Evolutionary conservation across 306 rosid species (phyloP).

Genomic region (Abrus precatorius): DNA sequence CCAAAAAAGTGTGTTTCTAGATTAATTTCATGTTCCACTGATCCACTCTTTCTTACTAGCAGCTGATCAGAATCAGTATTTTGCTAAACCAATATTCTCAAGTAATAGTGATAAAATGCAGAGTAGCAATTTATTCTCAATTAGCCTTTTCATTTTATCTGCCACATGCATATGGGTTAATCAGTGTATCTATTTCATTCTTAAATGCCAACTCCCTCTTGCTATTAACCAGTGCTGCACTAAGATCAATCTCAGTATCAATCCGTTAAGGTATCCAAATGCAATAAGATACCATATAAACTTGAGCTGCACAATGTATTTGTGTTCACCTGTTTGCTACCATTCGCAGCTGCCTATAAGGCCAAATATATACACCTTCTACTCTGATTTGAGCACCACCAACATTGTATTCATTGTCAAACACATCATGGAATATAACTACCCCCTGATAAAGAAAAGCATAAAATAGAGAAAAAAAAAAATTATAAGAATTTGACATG

Average conservation of each 20-base stretch:
- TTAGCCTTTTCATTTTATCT: not conserved
- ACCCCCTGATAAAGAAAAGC: conserved; percentile 74
- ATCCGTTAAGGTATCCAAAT: conserved; percentile 14
- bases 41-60: not conserved
- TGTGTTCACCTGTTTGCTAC: conserved; percentile 82
- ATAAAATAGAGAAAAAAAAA: conserved; percentile 32
- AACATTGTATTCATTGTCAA: conserved; percentile 80
- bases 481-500: not conserved
- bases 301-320: conserved; percentile 19
- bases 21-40: not conserved
- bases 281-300: conserved; percentile 25
- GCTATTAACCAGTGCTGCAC: not conserved
- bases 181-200: not conserved
- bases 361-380: conserved; percentile 99
- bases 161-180: conserved; percentile 23
- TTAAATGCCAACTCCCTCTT: conserved; percentile 12
- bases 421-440: conserved; percentile 85
- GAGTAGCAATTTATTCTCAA: conserved; percentile 2
- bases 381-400: conserved; percentile 93
- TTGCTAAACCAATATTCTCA: conserved; percentile 24
- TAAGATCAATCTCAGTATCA: not conserved
- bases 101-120: not conserved
- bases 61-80: conserved; percentile 5
- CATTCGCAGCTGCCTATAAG: conserved; percentile 97
- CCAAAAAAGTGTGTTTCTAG: not conserved